phyloP scores from a whole-genome alignment of 2,329 filamentous ascomycete species.

The Paraphoma chrysanthemicola region DNA sequence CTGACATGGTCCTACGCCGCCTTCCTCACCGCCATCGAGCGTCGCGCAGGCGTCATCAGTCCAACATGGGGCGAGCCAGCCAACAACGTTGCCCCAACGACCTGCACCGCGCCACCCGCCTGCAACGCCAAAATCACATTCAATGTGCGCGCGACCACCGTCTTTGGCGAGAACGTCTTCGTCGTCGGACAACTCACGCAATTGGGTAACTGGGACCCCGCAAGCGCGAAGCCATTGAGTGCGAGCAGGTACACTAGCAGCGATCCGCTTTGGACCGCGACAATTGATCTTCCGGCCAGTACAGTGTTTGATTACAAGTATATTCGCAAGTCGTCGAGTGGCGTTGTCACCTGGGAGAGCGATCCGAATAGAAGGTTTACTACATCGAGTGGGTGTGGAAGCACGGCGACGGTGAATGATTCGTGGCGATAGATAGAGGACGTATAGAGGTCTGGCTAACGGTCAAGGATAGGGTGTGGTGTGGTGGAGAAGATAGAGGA shows the following conservation, averaged over 20 bases:
- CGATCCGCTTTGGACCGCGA: constrained; percentile 54
- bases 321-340: constrained; percentile 52
- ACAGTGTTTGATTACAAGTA: constrained; percentile 55
- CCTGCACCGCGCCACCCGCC: constrained; percentile 29
- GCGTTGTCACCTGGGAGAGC: constrained; percentile 55
- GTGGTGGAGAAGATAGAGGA: not conserved
- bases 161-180: constrained; percentile 57
- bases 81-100: constrained; percentile 55
- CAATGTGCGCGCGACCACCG: constrained; percentile 56
- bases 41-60: constrained; percentile 17
- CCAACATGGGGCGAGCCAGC: constrained; percentile 29
- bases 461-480: not conserved
- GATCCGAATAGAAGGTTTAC: constrained; percentile 51
- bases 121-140: constrained; percentile 49
- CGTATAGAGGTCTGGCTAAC: too few species aligned
- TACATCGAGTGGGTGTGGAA: constrained; percentile 27
- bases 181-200: constrained; percentile 52
- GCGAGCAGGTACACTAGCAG: constrained; percentile 53
- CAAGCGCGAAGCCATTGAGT: constrained; percentile 47
- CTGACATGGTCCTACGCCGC: constrained; percentile 78
- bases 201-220: constrained; percentile 53
- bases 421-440: constrained; percentile 20
- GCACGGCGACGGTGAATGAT: constrained; percentile 22
- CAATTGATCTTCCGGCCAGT: constrained; percentile 50
- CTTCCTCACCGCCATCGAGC: constrained; percentile 61